Base-by-base conservation (phyloP, 2,329 filamentous ascomycete species). In the Colletotrichum agaves region DNA sequence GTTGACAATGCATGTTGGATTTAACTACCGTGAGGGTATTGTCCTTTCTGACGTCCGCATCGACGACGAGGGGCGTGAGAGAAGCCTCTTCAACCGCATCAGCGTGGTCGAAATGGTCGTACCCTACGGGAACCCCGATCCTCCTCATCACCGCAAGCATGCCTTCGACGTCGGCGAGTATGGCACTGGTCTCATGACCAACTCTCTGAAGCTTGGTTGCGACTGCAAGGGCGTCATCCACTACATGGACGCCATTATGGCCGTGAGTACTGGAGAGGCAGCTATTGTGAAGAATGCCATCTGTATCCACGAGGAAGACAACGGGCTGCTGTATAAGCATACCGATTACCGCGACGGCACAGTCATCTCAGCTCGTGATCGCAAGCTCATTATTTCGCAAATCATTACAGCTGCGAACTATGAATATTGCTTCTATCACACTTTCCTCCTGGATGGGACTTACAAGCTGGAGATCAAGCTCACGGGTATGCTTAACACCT, bases 321-420 rank as follows among this genome's bases (percentile, higher is more conserved):
- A 88, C 2, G 91, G 91, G 2, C 91, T 93, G 59, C 80, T 93
- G 3, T 93, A 91, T 84, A 93, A 93, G 77, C 89, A 91, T 77
- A 92, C 88, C 17, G 91, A 93, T 75, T 93, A 92, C 84, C 87
- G 91, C 46, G 90, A 93, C 73, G 87, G 91, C 49, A 90, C 87
- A 3, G 84, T 87, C 46, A 89, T 91, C 11, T 88, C 92, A 4
- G 92, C 90, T 5, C 87, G 90, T 41, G 90, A 87, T n/a, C 87
- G 90, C 61, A 93, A 92, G 75, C 84, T 93, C 56, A 83, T 93
- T 74, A 85, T 93, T 74, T 91, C 88, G 33, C 90, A 93, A 67
- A 88, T 92, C 74, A 92, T 93, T 81, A 93, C 91, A 0, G 90
- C 90, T 2, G 91, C 90, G 23, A 93, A 93, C 79, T 93, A 93